Conservation (phyloP, 768 basidiomycete genomes). For the Phanerochaete sordida region DNA sequence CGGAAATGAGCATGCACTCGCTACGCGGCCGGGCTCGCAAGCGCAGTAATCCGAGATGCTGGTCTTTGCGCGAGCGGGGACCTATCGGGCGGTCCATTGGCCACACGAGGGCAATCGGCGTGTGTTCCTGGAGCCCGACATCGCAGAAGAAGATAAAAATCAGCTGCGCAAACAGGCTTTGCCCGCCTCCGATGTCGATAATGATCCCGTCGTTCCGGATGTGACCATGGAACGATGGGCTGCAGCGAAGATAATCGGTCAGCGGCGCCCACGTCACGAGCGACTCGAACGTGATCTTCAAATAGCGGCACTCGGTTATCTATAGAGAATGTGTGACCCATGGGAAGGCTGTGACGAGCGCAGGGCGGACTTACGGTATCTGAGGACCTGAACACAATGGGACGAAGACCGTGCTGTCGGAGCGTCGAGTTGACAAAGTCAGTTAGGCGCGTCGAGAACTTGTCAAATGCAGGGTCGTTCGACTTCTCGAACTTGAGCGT, state of each 20-base stretch:
- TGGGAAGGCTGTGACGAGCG: too few relatives aligned
- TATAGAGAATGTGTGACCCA: neutral
- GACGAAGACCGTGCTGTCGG: neutral
- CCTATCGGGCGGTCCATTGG: neutral
- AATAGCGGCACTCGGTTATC: conserved; percentile 14
- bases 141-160: neutral
- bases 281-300: conserved; percentile 21
- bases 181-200: conserved; percentile 11
- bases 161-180: neutral
- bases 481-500: too few relatives aligned
- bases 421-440: neutral
- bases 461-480: neutral
- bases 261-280: conserved; percentile 15
- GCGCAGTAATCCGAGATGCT: neutral
- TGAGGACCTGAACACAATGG: neutral
- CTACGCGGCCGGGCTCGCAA: neutral
- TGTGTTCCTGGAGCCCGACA: neutral
- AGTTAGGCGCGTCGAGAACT: neutral
- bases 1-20: neutral
- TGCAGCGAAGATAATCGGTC: conserved; percentile 18
- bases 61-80: neutral
- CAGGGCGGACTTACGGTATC: neutral
- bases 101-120: neutral
- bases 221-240: conserved; percentile 13
- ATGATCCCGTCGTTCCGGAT: conserved; percentile 24